Evolutionary conservation across 768 basidiomycete genomes (phyloP), one percentile per base, ranked within the genome.

Genomic region (Obba rivulosa): DNA sequence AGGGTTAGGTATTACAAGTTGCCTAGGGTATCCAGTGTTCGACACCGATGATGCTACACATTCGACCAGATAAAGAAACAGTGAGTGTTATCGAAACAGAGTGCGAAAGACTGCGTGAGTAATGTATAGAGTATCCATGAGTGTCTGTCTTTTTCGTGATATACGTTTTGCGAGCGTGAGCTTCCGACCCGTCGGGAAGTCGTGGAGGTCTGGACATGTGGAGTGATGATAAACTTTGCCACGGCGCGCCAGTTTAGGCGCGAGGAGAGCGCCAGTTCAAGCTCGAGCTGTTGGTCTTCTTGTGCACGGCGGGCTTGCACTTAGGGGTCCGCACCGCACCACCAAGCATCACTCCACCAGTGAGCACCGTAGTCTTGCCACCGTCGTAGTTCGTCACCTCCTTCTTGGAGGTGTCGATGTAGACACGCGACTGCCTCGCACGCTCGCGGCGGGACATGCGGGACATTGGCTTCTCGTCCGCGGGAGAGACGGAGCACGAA

Each of bases 291-390:
- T 9, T 42, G 43, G 49, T 48, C 53, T 57, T 60, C 57, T 53
- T 57, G 41, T 59, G 45, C 55, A 63, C 55, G 50, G 62, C 45
- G 49, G 66, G 59, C 62, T 61, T 60, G 58, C 58, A 50, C 54
- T 68, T 62, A 45, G 62, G 50, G 48, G 66, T 61, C 36, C 62
- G 43, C 57, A 61, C 64, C 42, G 61, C 18, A 39, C 46, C 57
- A 43, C 87, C 87, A 52, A 91, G 84, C 88, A 91, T 91, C 56
- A 90, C 87, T 54, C 87, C 88, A 48, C 88, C 88, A 2, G 87
- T 89, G 57, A 91, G 79, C 43, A 90, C 87, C 23, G 87, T 89
- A 45, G 88, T 91, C 76, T 88, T 89, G 54, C 88, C 88, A 48
- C 87, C 87, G 56, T 91, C 87, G 58, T 91, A 91, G 58, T 85